A percentile compares a stretch with the other conserved stretches of the same genome.
Evolutionary conservation across 2,329 filamentous ascomycete genomes (phyloP).

Genomic region (Lanzia echinophila): DNA sequence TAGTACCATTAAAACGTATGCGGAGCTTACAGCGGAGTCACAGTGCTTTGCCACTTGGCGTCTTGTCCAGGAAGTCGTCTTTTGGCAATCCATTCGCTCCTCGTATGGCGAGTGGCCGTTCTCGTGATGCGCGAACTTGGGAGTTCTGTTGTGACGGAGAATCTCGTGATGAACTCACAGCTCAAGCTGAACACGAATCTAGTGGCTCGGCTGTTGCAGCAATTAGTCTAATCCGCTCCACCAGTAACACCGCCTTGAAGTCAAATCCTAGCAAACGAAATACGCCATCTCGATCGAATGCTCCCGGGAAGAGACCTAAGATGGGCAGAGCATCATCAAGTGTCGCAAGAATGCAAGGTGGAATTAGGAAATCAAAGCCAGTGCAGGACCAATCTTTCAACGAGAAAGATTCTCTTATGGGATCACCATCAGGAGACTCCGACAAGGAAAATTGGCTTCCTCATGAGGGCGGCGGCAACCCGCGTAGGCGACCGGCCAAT

Average conservation of each 20-base stretch:
- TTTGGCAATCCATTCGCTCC: conserved; percentile 35
- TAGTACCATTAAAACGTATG: conserved; percentile 30
- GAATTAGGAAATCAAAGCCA: conserved; percentile 23
- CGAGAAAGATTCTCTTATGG: conserved; percentile 34
- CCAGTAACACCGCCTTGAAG: conserved; percentile 47
- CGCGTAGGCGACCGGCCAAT: conserved; percentile 29
- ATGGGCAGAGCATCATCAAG: conserved; percentile 56
- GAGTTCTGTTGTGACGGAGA: conserved; percentile 84
- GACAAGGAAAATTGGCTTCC: conserved; percentile 92
- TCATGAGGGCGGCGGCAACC: conserved; percentile 41
- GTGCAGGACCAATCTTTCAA: conserved; percentile 22
- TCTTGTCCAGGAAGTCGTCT: conserved; percentile 47
- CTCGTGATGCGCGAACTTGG: conserved; percentile 83
- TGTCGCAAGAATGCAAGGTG: conserved; percentile 51
- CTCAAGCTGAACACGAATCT: conserved; percentile 73
- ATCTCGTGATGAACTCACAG: conserved; percentile 67
- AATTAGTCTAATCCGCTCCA: conserved; percentile 73
- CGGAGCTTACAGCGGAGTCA: conserved; percentile 61
- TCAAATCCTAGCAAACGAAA: conserved; percentile 61
- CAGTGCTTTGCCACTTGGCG: conserved; percentile 56
- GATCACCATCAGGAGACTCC: conserved; percentile 60
- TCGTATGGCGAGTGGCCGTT: conserved; percentile 61
- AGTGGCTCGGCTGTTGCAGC: conserved; percentile 74
- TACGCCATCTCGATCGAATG: conserved; percentile 34
- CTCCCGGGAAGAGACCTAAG: conserved; percentile 52